Percentiles rank a stretch among this genome's conserved stretches.
phyloP scores from a whole-genome alignment of 2,329 filamentous ascomycete species.

The Orbilia blumenaviensis region DNA sequence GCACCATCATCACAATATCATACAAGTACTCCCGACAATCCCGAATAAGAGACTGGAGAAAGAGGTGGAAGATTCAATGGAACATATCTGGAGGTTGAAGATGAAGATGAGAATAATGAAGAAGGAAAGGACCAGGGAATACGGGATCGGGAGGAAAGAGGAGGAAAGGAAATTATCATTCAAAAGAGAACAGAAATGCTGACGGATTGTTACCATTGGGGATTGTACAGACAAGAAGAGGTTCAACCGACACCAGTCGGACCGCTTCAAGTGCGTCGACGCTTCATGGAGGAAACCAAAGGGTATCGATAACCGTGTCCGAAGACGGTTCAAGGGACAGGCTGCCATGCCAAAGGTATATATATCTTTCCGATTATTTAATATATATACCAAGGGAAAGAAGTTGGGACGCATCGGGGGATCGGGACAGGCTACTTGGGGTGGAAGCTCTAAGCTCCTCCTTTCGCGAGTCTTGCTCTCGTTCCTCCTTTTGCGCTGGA shows the following conservation, averaged over 20 bases:
- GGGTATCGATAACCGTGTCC: conserved; percentile 99
- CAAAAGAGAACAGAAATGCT: conserved; percentile 55
- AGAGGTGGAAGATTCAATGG: neutral
- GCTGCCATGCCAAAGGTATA: conserved; percentile 97
- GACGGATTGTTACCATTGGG: conserved; percentile 60
- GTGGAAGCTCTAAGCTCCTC: neutral
- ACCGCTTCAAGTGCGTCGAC: conserved; percentile 92
- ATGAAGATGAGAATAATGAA: neutral
- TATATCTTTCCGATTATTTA: conserved; percentile 62
- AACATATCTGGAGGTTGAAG: no score
- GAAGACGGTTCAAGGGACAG: conserved; percentile 95
- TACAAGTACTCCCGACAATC: conserved; percentile 50
- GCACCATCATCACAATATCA: no score
- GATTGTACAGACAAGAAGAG: conserved; percentile 77
- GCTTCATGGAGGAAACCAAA: conserved; percentile 98
- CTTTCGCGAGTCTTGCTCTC: neutral
- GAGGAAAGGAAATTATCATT: neutral
- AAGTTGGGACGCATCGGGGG: no score
- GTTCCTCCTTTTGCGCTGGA: neutral
- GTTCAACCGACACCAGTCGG: conserved; percentile 97
- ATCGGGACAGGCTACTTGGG: no score
- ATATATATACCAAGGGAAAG: conserved; percentile 9
- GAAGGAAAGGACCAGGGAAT: no score
- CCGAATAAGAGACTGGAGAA: neutral
- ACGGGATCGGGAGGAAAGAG: neutral